Conservation (phyloP, 371 early-diverging fungal species). For the Basidiobolus meristosporus region DNA sequence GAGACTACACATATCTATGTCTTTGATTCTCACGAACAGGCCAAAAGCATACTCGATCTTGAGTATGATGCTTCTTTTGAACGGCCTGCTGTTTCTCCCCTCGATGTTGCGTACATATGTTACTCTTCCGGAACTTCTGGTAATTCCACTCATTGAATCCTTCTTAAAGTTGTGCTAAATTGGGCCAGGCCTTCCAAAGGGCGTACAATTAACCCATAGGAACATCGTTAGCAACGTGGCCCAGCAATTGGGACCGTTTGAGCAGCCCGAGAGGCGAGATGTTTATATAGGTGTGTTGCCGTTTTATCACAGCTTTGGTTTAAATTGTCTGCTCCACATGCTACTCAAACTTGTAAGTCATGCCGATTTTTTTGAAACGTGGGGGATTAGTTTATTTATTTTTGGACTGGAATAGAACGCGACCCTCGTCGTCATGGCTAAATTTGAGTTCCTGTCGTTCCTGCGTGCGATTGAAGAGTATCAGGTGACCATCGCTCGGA, state of each 20-base stretch:
- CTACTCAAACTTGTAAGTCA: background rate
- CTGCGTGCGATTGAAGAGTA: slow-evolving; percentile 35
- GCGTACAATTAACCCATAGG: slow-evolving; percentile 43
- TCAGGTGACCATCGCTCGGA: slow-evolving; percentile 39
- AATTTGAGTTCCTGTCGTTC: slow-evolving; percentile 27
- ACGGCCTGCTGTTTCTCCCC: slow-evolving; percentile 1
- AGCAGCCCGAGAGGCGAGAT: slow-evolving; percentile 13
- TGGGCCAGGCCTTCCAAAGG: slow-evolving; percentile 15
- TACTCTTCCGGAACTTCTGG: slow-evolving; percentile 86
- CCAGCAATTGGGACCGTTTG: slow-evolving; percentile 15
- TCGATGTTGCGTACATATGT: slow-evolving; percentile 47
- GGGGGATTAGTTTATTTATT: background rate
- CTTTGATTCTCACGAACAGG: slow-evolving; percentile 6
- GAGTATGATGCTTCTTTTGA: slow-evolving; percentile 6
- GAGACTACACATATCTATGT: background rate
- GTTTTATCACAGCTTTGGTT: slow-evolving; percentile 69
- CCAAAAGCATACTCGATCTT: background rate
- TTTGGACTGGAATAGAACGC: slow-evolving; percentile 7
- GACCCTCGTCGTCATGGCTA: slow-evolving; percentile 19
- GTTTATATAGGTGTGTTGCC: slow-evolving; percentile 50
- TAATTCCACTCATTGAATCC: slow-evolving; percentile 3
- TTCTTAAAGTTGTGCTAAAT: background rate
- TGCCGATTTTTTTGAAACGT: slow-evolving; percentile 6
- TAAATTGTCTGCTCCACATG: slow-evolving; percentile 15
- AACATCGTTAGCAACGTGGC: slow-evolving; percentile 44